phyloP scores from a whole-genome alignment of 352 stramenopile genomes.

The Pythium guiyangense region DNA sequence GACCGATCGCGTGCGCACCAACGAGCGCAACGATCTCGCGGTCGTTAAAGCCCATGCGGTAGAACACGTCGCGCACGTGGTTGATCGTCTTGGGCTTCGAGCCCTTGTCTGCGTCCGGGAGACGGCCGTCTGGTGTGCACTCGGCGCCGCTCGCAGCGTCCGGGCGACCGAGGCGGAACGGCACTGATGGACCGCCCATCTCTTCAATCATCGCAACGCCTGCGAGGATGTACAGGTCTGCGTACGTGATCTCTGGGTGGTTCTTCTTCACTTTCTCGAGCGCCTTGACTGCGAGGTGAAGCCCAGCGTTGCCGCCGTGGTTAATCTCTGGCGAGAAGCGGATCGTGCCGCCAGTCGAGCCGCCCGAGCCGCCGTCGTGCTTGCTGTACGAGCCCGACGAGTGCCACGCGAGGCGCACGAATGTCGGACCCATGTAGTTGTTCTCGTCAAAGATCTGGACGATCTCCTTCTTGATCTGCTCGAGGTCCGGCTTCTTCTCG shows the following conservation, averaged over 20 bases:
- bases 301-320: slow-evolving; percentile 92
- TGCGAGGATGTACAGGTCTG: slow-evolving; percentile 97
- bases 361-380: slow-evolving; percentile 75
- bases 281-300: slow-evolving; percentile 84
- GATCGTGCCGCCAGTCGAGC: slow-evolving; percentile 91
- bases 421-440: slow-evolving; percentile 86
- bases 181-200: slow-evolving; percentile 93
- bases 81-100: slow-evolving; percentile 83
- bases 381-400: slow-evolving; percentile 91
- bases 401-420: slow-evolving; percentile 94
- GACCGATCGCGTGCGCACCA: slow-evolving; percentile 94
- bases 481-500: slow-evolving; percentile 65
- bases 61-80: slow-evolving; percentile 97
- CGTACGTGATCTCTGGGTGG: slow-evolving; percentile 94
- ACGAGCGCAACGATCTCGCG: slow-evolving; percentile 96
- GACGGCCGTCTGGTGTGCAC: slow-evolving; percentile 88
- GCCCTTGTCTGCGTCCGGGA: slow-evolving; percentile 98
- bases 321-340: slow-evolving; percentile 92
- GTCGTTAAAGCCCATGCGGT: slow-evolving; percentile 96
- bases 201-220: slow-evolving; percentile 96
- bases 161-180: slow-evolving; percentile 90
- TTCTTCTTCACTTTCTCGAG: slow-evolving; percentile 94
- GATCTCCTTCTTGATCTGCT: slow-evolving; percentile 87
- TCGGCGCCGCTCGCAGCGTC: slow-evolving; percentile 84
- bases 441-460: slow-evolving; percentile 84